Percentiles rank a stretch among this genome's conserved stretches.
Conservation (phyloP, 768 basidiomycete species). For the Xerocomus spinulosus region DNA sequence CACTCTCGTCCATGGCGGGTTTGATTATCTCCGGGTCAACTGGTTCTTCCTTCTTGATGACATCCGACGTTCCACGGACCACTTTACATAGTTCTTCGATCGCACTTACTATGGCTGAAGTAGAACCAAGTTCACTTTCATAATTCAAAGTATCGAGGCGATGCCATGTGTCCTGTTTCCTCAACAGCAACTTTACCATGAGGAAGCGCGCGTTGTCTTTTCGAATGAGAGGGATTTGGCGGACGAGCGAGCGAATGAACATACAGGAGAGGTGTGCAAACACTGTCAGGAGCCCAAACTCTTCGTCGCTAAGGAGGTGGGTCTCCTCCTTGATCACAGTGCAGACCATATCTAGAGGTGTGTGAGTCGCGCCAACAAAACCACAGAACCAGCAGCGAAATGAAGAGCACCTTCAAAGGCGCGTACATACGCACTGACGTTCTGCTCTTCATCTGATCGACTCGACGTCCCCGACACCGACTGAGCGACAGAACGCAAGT, state of each 20-base stretch:
- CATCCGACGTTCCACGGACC: conserved; percentile 1
- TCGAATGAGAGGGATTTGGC: conserved; percentile 6
- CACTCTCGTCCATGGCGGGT: conserved; percentile 30
- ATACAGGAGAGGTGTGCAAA: conserved; percentile 48
- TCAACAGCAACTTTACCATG: conserved; percentile 56
- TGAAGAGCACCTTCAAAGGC: conserved; percentile 27
- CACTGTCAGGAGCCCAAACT: conserved; percentile 40
- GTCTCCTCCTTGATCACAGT: conserved; percentile 47
- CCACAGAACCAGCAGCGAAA: neutral
- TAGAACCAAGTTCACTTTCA: conserved; percentile 37
- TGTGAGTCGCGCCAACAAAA: neutral
- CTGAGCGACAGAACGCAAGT: neutral
- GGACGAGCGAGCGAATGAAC: conserved; percentile 19
- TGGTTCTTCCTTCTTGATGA: conserved; percentile 11
- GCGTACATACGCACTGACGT: conserved; percentile 25
- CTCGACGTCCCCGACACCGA: conserved; percentile 12
- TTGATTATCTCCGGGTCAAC: conserved; percentile 34
- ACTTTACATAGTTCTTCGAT: conserved; percentile 42
- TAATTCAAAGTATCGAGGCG: conserved; percentile 44
- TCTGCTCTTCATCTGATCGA: conserved; percentile 4
- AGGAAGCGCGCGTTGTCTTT: conserved; percentile 58
- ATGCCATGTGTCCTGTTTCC: conserved; percentile 54
- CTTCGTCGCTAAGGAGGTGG: conserved; percentile 48
- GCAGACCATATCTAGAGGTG: conserved; percentile 48
- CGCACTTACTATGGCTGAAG: conserved; percentile 34